Base-by-base conservation (phyloP, 495 filamentous ascomycete genomes). In the Neurospora terricola region DNA sequence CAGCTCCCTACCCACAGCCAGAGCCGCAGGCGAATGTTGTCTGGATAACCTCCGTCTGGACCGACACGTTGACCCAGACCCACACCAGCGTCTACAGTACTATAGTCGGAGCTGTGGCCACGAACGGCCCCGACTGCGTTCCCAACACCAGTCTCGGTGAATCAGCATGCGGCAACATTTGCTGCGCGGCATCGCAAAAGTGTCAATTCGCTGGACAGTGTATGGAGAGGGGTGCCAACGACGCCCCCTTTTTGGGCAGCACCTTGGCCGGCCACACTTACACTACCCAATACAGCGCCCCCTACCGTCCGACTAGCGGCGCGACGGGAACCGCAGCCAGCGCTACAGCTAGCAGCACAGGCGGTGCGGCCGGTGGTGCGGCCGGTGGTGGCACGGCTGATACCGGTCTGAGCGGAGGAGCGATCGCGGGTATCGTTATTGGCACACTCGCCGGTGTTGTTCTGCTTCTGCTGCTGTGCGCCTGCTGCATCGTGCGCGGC, bases 391-490 rank as follows among this genome's bases (percentile, higher is more conserved):
- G 81, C 71, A 72, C 74, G 71, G 69, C 85, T 78, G 42, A 85
- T 72, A 83, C 86, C 70, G 87, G 88, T 66, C 84, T 97, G 68
- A 93, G 91, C 78, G 89, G 88, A 69, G 94, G 94, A 73, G 94
- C 94, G 34, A 97, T 97, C 77, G 94, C 94, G n/a, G 94, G 94
- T 59, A 97, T 97, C 75, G 94, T 97, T 74, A 91, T 97, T 69
- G 94, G 94, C 75, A 89, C 90, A 6, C 87, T 97, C 75, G 88
- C 87, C n/a, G 94, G 91, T 77, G 85, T 94, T 30, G 79, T 90
- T 69, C 80, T 97, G 3, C 84, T 97, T 18, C 78, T 92, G 12
- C 86, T 95, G 5, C 76, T 97, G 70, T 94, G 91, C 81, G 87
- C 90, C 79, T 94, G 88, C 84, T 88, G 90, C 82, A 91, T 93